Evolutionary conservation across 2,329 filamentous ascomycete species (phyloP).

Genomic region (Pseudocercospora vitis): DNA sequence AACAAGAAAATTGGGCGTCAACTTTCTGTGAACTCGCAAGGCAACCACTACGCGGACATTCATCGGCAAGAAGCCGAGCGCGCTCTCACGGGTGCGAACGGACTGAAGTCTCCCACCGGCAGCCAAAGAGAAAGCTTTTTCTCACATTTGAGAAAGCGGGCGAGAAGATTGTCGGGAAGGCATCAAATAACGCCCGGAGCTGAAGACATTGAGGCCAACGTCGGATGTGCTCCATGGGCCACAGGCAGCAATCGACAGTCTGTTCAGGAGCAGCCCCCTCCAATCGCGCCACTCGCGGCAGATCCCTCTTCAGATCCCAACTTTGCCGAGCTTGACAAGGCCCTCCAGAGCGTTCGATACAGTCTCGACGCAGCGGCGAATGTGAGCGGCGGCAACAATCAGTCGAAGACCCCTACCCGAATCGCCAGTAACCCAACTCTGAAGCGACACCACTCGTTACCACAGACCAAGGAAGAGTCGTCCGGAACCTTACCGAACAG

Average conservation of each 20-base stretch:
- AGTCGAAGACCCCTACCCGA: slow-evolving; percentile 36
- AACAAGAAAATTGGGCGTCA: slow-evolving; percentile 93
- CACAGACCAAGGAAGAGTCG: slow-evolving; percentile 46
- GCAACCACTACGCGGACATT: slow-evolving; percentile 87
- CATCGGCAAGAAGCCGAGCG: slow-evolving; percentile 90
- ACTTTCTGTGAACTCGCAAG: slow-evolving; percentile 85
- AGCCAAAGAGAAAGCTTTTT: slow-evolving; percentile 96
- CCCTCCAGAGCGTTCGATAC: slow-evolving; percentile 60
- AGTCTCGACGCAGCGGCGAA: slow-evolving; percentile 51
- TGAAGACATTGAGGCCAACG: slow-evolving; percentile 90
- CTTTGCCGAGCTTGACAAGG: slow-evolving; percentile 61
- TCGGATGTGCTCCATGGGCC: slow-evolving; percentile 85
- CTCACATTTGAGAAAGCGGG: slow-evolving; percentile 91
- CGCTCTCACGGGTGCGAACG: slow-evolving; percentile 78
- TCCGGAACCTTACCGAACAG: slow-evolving; percentile 69
- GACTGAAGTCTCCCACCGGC: slow-evolving; percentile 71
- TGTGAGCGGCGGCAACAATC: slow-evolving; percentile 34
- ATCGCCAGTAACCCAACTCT: slow-evolving; percentile 48
- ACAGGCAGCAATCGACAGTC: slow-evolving; percentile 71
- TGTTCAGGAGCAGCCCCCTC: slow-evolving; percentile 55
- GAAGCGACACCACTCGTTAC: slow-evolving; percentile 52
- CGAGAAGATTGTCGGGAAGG: slow-evolving; percentile 85
- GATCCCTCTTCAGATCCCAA: slow-evolving; percentile 51
- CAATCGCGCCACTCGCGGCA: slow-evolving; percentile 53
- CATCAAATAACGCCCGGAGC: slow-evolving; percentile 78